Conservation (phyloP, 148 eudicot genomes). For the Nepenthes gracilis region DNA sequence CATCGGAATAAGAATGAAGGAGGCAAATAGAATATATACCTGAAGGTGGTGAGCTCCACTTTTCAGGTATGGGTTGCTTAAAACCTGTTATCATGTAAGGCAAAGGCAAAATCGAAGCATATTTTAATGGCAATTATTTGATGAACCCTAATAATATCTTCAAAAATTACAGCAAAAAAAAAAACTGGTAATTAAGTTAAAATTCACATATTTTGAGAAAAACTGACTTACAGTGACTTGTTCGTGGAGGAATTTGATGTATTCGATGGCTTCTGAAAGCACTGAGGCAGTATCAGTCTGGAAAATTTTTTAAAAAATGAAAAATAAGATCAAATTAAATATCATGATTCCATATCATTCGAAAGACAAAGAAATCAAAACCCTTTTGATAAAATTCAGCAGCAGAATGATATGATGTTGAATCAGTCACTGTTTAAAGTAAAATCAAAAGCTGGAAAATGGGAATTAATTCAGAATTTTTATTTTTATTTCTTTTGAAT, state of each 20-base stretch:
- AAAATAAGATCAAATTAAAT: neutral
- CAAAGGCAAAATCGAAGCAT: neutral
- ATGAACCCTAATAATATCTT: too few relatives aligned
- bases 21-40: constrained; percentile 27
- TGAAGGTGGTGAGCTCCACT: constrained; percentile 76
- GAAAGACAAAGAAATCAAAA: neutral
- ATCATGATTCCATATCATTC: neutral
- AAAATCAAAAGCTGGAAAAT: neutral
- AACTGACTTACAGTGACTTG: constrained; percentile 74
- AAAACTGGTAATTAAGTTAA: neutral
- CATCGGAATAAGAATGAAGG: neutral
- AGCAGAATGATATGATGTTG: neutral
- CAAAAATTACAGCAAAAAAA: neutral
- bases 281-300: constrained; percentile 99
- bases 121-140: too few relatives aligned
- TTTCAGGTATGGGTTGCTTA: constrained; percentile 91
- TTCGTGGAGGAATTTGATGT: constrained; percentile 94
- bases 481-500: neutral
- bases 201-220: neutral
- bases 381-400: neutral
- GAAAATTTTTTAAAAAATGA: constrained; percentile 4
- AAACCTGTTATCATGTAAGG: constrained; percentile 36
- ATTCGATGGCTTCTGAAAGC: constrained; percentile 91
- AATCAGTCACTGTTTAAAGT: neutral
- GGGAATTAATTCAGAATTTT: neutral